phyloP scores from a whole-genome alignment of 768 basidiomycete species.

The Rhizopogon vesiculosus region DNA sequence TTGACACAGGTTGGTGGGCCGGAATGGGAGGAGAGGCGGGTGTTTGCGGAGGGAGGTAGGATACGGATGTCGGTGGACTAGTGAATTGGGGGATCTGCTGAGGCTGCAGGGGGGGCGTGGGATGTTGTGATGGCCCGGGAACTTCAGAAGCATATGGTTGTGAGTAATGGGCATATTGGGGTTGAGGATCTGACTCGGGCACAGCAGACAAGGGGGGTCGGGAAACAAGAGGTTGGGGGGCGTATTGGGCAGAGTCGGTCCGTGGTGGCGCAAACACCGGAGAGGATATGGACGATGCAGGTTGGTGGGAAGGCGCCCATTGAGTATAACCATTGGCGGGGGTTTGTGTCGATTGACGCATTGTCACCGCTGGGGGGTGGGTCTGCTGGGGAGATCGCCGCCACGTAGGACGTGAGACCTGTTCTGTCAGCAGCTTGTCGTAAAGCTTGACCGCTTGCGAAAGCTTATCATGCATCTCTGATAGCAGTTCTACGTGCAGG shows the following conservation, averaged over 20 bases:
- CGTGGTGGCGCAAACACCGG: constrained; percentile 14
- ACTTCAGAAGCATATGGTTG: constrained; percentile 1
- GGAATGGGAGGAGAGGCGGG: constrained; percentile 11
- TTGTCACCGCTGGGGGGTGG: background rate
- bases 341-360: constrained; percentile 6
- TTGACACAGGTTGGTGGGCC: constrained; percentile 16
- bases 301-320: constrained; percentile 16
- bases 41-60: constrained; percentile 12
- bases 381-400: constrained; percentile 25
- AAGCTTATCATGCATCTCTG: constrained; percentile 93
- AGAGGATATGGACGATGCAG: constrained; percentile 13
- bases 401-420: constrained; percentile 72
- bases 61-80: constrained; percentile 3
- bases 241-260: constrained; percentile 14
- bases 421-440: constrained; percentile 81
- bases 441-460: constrained; percentile 91
- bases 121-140: constrained; percentile 1
- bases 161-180: constrained; percentile 20
- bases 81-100: constrained; percentile 10
- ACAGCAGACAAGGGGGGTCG: constrained; percentile 24
- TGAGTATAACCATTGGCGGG: constrained; percentile 29
- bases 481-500: constrained; percentile 60
- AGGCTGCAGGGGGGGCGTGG: constrained; percentile 4
- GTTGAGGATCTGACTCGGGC: constrained; percentile 23
- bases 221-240: constrained; percentile 12